phyloP scores from a whole-genome alignment of 306 rosid genomes.

The Vigna trinervia region DNA sequence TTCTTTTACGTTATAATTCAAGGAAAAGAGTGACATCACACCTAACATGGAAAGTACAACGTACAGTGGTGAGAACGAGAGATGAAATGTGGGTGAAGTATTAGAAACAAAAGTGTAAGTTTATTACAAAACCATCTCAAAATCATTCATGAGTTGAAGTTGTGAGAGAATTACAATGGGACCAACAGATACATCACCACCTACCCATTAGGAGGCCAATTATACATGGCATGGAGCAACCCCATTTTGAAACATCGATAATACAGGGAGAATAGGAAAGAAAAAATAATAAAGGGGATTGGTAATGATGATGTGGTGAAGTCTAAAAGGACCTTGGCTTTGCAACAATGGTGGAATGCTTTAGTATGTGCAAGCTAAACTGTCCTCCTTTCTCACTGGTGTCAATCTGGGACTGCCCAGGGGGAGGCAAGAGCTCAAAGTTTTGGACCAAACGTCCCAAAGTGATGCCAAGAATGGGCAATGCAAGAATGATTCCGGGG shows the following conservation, averaged over 20 bases:
- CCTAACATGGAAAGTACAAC: too few relatives aligned
- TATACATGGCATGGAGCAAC: conserved; percentile 3
- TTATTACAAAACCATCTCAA: conserved; percentile 44
- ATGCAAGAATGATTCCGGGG: conserved; percentile 86
- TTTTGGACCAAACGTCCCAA: conserved; percentile 85
- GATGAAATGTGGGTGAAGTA: not conserved
- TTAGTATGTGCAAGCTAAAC: conserved; percentile 85
- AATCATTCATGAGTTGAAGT: conserved; percentile 24
- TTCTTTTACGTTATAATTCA: too few relatives aligned
- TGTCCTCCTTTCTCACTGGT: conserved; percentile 90
- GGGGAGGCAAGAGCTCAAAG: conserved; percentile 85
- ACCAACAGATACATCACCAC: conserved; percentile 25
- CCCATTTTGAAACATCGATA: conserved; percentile 27
- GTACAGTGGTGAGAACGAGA: too few relatives aligned
- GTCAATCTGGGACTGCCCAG: conserved; percentile 75
- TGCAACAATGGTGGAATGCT: conserved; percentile 82
- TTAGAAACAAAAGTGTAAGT: not conserved
- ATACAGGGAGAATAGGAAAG: conserved; percentile 17
- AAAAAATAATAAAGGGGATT: conserved; percentile 26
- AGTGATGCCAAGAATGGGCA: conserved; percentile 86
- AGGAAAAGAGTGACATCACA: too few relatives aligned
- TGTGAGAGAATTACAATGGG: conserved; percentile 41
- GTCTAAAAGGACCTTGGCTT: conserved; percentile 60
- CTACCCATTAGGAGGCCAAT: conserved; percentile 30
- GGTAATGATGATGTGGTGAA: not conserved